phyloP scores from a whole-genome alignment of 2,329 filamentous ascomycete genomes.

The Plenodomus tracheiphilus region DNA sequence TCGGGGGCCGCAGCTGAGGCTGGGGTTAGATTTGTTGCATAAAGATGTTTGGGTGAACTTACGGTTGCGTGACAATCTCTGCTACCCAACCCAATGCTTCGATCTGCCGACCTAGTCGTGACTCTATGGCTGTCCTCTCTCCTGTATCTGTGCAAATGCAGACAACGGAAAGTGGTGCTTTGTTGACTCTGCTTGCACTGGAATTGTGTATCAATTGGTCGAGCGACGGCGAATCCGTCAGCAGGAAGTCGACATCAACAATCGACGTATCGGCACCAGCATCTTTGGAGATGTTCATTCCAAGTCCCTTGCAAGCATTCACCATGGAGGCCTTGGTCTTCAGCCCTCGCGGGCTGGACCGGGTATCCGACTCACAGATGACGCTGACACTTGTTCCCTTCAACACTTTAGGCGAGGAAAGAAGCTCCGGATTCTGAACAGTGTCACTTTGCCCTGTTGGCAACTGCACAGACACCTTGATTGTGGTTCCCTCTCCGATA shows the following conservation, averaged over 20 bases:
- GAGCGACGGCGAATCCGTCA: conserved; percentile 32
- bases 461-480: conserved; percentile 28
- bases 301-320: conserved; percentile 27
- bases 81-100: conserved; percentile 29
- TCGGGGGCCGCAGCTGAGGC: conserved; percentile 29
- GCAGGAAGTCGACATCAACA: conserved; percentile 24
- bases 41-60: conserved; percentile 5
- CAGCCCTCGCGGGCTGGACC: conserved; percentile 24
- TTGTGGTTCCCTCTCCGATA: conserved; percentile 29
- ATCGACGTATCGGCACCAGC: conserved; percentile 14
- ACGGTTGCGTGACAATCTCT: conserved; percentile 34
- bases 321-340: conserved; percentile 31
- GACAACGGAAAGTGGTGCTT: conserved; percentile 25
- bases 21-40: background rate
- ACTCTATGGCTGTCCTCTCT: conserved; percentile 30
- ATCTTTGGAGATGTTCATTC: conserved; percentile 22
- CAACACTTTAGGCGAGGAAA: conserved; percentile 20
- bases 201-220: conserved; percentile 21
- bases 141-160: conserved; percentile 34
- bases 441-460: conserved; percentile 17
- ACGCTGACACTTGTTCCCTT: conserved; percentile 25
- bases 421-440: conserved; percentile 12
- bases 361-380: conserved; percentile 23
- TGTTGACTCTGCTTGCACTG: conserved; percentile 14
- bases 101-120: conserved; percentile 23